Base-by-base conservation (phyloP, 768 basidiomycete species). In the Hemileccinum rubropunctum region DNA sequence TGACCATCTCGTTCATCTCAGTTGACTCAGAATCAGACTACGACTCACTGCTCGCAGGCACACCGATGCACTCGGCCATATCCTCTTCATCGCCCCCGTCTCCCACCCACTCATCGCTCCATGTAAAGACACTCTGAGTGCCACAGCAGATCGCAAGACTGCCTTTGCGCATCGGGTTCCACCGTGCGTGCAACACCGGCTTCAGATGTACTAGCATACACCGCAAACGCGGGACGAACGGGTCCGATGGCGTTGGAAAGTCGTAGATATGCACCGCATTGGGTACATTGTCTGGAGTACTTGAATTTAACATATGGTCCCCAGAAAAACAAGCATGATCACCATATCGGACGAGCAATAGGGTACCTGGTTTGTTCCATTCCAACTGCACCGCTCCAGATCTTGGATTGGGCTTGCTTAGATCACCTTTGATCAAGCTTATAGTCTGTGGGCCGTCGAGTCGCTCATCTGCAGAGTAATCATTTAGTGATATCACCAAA, bases 1-100 rank as follows among this genome's bases (percentile, higher is more conserved):
- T 11, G 21, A 45, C 14, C 30, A 47, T 44, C 18, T 4, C 14
- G 27, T 56, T 48, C 45, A 37, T 36, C 13, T 28, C 23, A 37
- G 32, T 11, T 11, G 18, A 40, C 4, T 7, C 9, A 36, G 1
- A 45, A 44, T 20, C 13, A n/a, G 27, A 27, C 21, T 28, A 38
- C 17, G 34, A 51, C 54, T 47, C 26, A 80, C 90, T 70, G 88
- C 89, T 81, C n/a, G 86, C 80, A 30, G 94, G 94, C 4, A 97
- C 81, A 7, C 90, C 90, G 30, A 95, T 81, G 58, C 91, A 95
- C 66, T 95, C 94, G 3, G 91, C 91, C 70, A 92, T 86, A 60
- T 92, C 91, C 53, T 73, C 70, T 60, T 82, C 83, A 38, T 78
- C 78, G 4, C 75, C 78, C 6, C 67, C 73, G 39, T 82, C 82